Percentiles rank a stretch among this genome's conserved stretches.
Conservation (phyloP, 2,329 filamentous ascomycete species). For the Penicillium palitans region DNA sequence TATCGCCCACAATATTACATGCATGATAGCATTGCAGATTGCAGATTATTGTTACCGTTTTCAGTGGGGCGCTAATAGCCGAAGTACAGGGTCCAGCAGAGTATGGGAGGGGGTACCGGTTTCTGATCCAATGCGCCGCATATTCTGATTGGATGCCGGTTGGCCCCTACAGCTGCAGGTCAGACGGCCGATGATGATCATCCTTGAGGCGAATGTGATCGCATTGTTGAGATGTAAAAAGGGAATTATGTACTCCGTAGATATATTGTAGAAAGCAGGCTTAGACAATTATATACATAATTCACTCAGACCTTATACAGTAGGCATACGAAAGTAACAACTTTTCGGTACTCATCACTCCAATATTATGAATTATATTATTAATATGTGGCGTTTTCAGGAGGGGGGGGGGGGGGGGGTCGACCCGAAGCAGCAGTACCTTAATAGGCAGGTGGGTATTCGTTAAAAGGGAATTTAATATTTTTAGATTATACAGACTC, state of each 20-base stretch:
- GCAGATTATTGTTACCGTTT: not conserved
- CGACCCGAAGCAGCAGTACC: constrained; percentile 7
- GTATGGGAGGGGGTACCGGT: not conserved
- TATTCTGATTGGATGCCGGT: not conserved
- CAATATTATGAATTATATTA: not conserved
- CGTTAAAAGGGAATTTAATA: not conserved
- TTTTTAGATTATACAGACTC: too few species aligned
- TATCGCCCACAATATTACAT: not conserved
- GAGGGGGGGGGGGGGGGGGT: not conserved
- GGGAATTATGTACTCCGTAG: not conserved
- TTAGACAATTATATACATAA: too few species aligned
- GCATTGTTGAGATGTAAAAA: not conserved
- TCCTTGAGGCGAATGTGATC: not conserved
- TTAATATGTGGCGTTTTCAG: constrained; percentile 12
- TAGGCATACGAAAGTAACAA: too few species aligned
- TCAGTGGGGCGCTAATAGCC: not conserved
- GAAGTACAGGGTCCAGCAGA: constrained; percentile 9
- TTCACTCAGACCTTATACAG: not conserved
- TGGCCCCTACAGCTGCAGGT: constrained; percentile 2
- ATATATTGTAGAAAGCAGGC: not conserved
- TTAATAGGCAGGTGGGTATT: constrained; percentile 13
- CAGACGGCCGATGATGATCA: constrained; percentile 9
- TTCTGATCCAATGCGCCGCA: not conserved
- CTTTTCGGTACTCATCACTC: too few species aligned
- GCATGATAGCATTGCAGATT: constrained; percentile 5